A percentile compares a stretch with the other conserved stretches of the same genome.
These are phyloP conservation scores for Amylocystis lapponica DNA, from an alignment of 768 basidiomycete genomes.

Conservation along the genomic window DNA sequence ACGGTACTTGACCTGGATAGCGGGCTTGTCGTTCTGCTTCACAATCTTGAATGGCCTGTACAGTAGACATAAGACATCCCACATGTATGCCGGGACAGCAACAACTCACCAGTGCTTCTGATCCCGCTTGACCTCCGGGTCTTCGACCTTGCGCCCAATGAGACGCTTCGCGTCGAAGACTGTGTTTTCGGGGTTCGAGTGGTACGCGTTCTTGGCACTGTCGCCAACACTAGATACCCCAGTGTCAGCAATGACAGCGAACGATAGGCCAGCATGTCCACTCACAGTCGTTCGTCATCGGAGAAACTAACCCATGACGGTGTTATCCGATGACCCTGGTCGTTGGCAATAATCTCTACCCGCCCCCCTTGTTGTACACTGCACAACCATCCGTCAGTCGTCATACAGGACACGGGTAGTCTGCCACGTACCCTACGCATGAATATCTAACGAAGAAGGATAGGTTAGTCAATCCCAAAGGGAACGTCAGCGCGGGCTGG, in stretches of 20 bases:
- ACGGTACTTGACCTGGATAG: constrained; percentile 72
- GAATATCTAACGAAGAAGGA: constrained; percentile 59
- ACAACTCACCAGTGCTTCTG: constrained; percentile 75
- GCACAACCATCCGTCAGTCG: background rate
- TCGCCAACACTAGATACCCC: too few relatives aligned
- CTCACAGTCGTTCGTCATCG: constrained; percentile 50
- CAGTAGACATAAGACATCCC: too few relatives aligned
- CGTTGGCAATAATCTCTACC: constrained; percentile 42
- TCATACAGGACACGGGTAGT: background rate
- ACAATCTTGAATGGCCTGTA: constrained; percentile 72
- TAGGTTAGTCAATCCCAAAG: constrained; percentile 11
- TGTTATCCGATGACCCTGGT: constrained; percentile 58
- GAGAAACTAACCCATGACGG: constrained; percentile 59
- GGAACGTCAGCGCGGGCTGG: background rate
- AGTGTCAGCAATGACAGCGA: too few relatives aligned
- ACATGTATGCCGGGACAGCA: background rate
- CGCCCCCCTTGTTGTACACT: constrained; percentile 39
- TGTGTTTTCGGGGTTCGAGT: constrained; percentile 87
- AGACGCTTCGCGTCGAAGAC: constrained; percentile 96
- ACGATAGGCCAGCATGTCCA: too few relatives aligned
- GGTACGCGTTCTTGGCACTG: constrained; percentile 82
- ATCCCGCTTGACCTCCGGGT: constrained; percentile 74
- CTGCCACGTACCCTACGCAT: constrained; percentile 77
- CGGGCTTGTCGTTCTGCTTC: constrained; percentile 75
- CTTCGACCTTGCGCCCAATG: constrained; percentile 80